Conservation (phyloP, 2,329 filamentous ascomycete species). For the Hypoxylon sp. region DNA sequence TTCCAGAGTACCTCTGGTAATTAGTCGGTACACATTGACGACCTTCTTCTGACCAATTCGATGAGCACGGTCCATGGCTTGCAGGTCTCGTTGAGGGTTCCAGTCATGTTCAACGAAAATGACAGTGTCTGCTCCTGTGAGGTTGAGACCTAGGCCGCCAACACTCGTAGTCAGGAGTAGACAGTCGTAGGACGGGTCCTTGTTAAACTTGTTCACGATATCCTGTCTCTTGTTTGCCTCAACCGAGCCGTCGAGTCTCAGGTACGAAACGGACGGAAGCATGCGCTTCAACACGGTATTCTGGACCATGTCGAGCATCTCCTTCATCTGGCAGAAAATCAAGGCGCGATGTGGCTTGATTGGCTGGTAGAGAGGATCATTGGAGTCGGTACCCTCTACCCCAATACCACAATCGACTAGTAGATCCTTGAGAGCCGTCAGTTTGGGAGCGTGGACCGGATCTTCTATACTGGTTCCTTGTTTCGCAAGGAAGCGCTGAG, state of each 20-base stretch:
- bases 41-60: constrained; percentile 99
- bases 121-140: constrained; percentile 97
- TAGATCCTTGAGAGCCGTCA: constrained; percentile 89
- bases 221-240: constrained; percentile 95
- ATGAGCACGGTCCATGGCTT: constrained; percentile 99
- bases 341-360: constrained; percentile 97
- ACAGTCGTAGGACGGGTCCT: constrained; percentile 95
- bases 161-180: constrained; percentile 95
- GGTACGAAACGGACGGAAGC: constrained; percentile 91
- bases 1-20: constrained; percentile 94
- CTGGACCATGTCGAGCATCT: constrained; percentile 99
- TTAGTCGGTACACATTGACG: constrained; percentile 97
- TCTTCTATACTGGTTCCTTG: constrained; percentile 89
- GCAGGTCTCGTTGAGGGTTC: constrained; percentile 98
- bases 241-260: constrained; percentile 93
- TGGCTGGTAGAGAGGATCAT: constrained; percentile 77
- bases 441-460: constrained; percentile 89
- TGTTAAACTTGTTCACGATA: constrained; percentile 99
- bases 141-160: constrained; percentile 91
- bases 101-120: constrained; percentile 99
- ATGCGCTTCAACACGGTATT: constrained; percentile 91
- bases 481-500: constrained; percentile 82
- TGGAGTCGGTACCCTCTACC: constrained; percentile 73
- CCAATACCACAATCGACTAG: constrained; percentile 99
- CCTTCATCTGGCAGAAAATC: constrained; percentile 99